phyloP scores from a whole-genome alignment of 2,329 filamentous ascomycete species.

The Ramularia collo-cygni region DNA sequence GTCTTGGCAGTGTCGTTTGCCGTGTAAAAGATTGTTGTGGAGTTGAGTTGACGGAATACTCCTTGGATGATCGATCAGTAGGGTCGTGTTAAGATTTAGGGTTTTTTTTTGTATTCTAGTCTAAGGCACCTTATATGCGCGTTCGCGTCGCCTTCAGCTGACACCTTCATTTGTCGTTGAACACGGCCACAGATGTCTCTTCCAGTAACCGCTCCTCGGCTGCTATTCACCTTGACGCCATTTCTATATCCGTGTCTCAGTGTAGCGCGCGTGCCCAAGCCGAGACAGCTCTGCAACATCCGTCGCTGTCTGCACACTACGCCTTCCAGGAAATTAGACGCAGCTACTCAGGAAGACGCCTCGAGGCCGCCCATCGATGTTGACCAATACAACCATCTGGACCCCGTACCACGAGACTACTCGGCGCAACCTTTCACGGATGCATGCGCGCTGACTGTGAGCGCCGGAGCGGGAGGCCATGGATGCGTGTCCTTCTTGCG shows the following conservation, averaged over 20 bases:
- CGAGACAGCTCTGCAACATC: neutral
- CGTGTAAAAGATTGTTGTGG: no score
- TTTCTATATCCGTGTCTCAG: constrained; percentile 41
- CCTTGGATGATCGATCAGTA: no score
- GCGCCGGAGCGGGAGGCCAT: constrained; percentile 76
- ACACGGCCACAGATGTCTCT: constrained; percentile 9
- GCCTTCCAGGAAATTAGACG: constrained; percentile 4
- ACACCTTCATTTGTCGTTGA: neutral
- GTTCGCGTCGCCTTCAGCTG: no score
- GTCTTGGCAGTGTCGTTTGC: no score
- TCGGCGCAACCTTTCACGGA: constrained; percentile 78
- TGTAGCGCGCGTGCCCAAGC: constrained; percentile 15
- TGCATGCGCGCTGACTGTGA: constrained; percentile 68
- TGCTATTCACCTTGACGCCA: constrained; percentile 35
- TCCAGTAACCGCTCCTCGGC: constrained; percentile 8
- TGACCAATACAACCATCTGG: constrained; percentile 49
- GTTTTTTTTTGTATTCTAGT: no score
- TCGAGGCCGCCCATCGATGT: constrained; percentile 14
- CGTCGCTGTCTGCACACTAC: neutral
- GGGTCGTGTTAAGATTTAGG: no score
- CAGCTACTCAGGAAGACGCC: neutral
- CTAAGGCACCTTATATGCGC: no score
- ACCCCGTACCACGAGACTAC: constrained; percentile 80
- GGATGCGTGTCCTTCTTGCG: constrained; percentile 92
- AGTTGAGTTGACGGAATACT: no score